Evolutionary conservation across 2,329 filamentous ascomycete species (phyloP), one percentile per base, ranked within the genome.

Genomic region (Colletotrichum kahawae): DNA sequence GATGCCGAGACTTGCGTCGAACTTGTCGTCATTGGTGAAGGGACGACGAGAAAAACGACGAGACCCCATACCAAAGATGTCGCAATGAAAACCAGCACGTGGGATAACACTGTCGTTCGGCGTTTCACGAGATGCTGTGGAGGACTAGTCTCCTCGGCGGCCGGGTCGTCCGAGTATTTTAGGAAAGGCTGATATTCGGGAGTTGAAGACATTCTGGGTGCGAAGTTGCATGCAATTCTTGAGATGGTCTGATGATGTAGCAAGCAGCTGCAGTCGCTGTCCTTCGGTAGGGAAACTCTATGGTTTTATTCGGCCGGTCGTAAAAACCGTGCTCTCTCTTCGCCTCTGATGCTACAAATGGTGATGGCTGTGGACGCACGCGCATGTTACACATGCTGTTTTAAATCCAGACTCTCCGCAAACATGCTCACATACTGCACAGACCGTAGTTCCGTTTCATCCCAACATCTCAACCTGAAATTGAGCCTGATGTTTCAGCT

Each of bases 21-120:
- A 21, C 16, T 16, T 7, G 43, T 69, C 51, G 36, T 16, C 14
- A 56, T 59, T 12, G 38, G 34, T 67, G 69, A 34, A n/a, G 77
- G 63, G 29, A 62, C 27, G 31, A 74, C 56, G 4, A 78, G 71
- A 29, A 77, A 68, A 24, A 80, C 67, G 7, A 78, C 33, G 3
- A 79, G 21, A 14, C 77, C 27, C 78, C 78, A 80, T 31, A 80
- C 69, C 12, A 80, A 56, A 4, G 79, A 80, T 12, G 78, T 80
- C n/a, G 65, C 70, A 9, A 79, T 60, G 31, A 77, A 74, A 7
- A 79, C 77, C 7, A 74, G 64, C 24, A 74, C 56, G 38, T 79
- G 76, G 8, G 78, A 75, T 13, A 78, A 21, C 4, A 77, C 36
- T 6, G 65, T 68, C 9, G 60, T 71, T 27, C 74, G 68, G 31